Evolutionary conservation across 495 filamentous ascomycete species (phyloP), one percentile per base, ranked within the genome.

Genomic region (Annulohypoxylon stygium): DNA sequence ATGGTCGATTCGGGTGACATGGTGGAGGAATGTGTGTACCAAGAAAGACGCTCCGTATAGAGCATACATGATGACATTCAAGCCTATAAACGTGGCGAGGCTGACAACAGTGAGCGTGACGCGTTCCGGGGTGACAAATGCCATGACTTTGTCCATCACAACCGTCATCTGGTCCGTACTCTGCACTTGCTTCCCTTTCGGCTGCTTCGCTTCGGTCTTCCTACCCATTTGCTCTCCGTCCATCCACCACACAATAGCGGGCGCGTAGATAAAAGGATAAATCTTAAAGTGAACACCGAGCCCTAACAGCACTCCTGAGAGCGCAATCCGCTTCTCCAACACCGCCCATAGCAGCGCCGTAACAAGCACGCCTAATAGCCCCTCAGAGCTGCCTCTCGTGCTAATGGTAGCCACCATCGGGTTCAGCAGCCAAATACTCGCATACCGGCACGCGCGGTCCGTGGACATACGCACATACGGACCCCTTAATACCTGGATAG

Each of bases 381-480:
- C 97, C 80, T 99, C 96, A 0, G 93, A 97, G 78, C 94, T 97
- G 1, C 96, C 96, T 36, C 96, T 83, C 20, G 96, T 98, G 78
- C 92, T 96, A 73, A 99, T 98, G 45, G 93, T 93, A 0, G 97
- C 97, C 14, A 98, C 97, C 94, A 99, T 98, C 0, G 96, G 96
- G 75, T 99, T 99, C 70, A 97, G 87, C 70, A 98, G 80, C 96
- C 96, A 99, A 36, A 97, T 92, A 67, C 88, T 86, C 0, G 94
- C 91, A 70, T 91, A 97, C 68, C 89, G 88, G 50, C 94, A 83
- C 2, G 92, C 92, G 11, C 74, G 74, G n/a, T 67, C 76, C 9
- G 65, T 64, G 18, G 83, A 69, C 69, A 84, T 77, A 39, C 74
- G 71, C 64, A 80, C 76, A 20, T 72, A 54, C 25, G 71, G 58